Conservation (phyloP, 2,329 filamentous ascomycete species). For the Pestalotiopsis sp. region DNA sequence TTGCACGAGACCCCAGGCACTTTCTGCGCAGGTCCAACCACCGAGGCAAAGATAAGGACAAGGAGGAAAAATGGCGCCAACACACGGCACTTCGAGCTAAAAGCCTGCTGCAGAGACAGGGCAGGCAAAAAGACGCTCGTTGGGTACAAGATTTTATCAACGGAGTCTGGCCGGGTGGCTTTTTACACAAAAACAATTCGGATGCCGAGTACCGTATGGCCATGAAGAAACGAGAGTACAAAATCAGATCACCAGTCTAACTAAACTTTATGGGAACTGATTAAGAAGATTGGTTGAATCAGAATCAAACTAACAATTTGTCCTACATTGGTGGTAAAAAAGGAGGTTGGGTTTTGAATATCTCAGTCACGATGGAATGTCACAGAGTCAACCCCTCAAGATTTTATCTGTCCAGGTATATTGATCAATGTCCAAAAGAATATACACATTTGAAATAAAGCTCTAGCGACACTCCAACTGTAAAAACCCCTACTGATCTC, state of each 20-base stretch:
- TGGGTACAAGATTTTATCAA: neutral
- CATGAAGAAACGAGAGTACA: neutral
- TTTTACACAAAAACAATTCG: neutral
- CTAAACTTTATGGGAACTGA: neutral
- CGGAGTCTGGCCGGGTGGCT: neutral
- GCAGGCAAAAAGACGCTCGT: neutral
- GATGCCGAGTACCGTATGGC: neutral
- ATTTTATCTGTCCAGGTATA: too few relatives aligned
- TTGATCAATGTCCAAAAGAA: neutral
- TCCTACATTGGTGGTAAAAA: too few relatives aligned
- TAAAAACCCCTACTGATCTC: neutral
- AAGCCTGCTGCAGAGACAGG: neutral
- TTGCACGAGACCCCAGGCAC: neutral
- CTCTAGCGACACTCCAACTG: neutral
- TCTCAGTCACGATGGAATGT: too few relatives aligned
- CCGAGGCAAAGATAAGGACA: neutral
- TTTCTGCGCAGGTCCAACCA: neutral
- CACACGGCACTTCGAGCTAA: neutral
- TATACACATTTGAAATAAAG: conserved; percentile 3
- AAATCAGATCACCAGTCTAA: too few relatives aligned
- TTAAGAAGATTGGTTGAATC: neutral
- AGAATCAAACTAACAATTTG: too few relatives aligned
- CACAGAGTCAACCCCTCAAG: too few relatives aligned
- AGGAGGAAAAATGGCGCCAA: neutral
- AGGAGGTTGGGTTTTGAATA: too few relatives aligned